Conservation (phyloP, 2,329 filamentous ascomycete genomes). For the Geoglossum cookeanum region DNA sequence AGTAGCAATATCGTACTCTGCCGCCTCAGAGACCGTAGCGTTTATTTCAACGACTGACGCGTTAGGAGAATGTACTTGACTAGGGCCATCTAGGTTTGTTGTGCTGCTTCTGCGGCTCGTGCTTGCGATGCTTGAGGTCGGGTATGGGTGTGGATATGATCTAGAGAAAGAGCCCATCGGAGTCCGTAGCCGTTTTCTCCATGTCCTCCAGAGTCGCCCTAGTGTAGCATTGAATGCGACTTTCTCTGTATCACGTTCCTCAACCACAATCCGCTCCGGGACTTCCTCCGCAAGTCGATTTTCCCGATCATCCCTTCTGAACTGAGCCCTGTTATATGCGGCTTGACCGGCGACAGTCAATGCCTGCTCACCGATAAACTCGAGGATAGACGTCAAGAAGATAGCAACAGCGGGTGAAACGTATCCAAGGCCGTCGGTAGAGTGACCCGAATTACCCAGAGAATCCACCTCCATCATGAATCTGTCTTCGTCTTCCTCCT, state of each 20-base stretch:
- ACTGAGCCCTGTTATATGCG: slow-evolving; percentile 46
- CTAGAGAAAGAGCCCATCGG: slow-evolving; percentile 32
- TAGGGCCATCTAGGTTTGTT: background rate
- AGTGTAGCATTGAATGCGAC: slow-evolving; percentile 77
- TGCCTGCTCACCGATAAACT: slow-evolving; percentile 83
- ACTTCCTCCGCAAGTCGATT: slow-evolving; percentile 26
- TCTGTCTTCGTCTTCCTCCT: slow-evolving; percentile 52
- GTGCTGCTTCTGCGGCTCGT: slow-evolving; percentile 4
- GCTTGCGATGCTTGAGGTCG: slow-evolving; percentile 3
- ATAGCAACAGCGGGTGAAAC: slow-evolving; percentile 83
- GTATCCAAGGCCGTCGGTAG: background rate
- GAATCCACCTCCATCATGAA: background rate
- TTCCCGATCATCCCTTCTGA: slow-evolving; percentile 27
- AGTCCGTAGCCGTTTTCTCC: slow-evolving; percentile 68
- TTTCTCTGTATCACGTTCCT: slow-evolving; percentile 83
- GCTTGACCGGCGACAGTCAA: slow-evolving; percentile 75
- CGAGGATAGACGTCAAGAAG: slow-evolving; percentile 84
- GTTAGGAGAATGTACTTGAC: background rate
- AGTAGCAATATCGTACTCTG: slow-evolving; percentile 30
- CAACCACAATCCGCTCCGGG: slow-evolving; percentile 55
- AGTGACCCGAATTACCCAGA: background rate
- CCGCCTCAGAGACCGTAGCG: slow-evolving; percentile 12
- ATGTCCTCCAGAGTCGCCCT: slow-evolving; percentile 79
- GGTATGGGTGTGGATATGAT: background rate
- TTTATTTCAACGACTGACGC: background rate